Percentiles rank a stretch among this genome's conserved stretches.
phyloP scores from a whole-genome alignment of 2,329 filamentous ascomycete species.

The Lachnellula occidentalis region DNA sequence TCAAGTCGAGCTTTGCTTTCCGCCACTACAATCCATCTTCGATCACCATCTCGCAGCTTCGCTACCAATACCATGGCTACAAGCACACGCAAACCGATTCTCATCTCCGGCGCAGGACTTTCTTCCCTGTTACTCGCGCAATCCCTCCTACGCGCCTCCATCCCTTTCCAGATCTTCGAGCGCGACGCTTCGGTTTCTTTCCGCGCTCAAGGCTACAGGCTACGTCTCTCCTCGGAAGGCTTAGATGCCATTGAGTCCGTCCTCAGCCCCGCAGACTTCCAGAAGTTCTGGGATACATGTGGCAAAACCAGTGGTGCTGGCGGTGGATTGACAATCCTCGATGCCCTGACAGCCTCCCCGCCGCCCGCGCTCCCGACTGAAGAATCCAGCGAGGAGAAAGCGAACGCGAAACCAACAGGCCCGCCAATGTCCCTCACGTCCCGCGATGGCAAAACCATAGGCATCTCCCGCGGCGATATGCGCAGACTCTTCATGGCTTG shows the following conservation, averaged over 20 bases:
- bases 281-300: constrained; percentile 53
- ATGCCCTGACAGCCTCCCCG: constrained; percentile 49
- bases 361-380: constrained; percentile 28
- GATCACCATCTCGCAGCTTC: neutral
- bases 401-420: constrained; percentile 13
- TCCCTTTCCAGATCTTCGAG: constrained; percentile 38
- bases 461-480: constrained; percentile 60
- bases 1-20: neutral
- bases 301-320: constrained; percentile 51
- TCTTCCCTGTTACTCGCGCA: constrained; percentile 35
- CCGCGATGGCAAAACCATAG: constrained; percentile 53
- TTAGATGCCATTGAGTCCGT: constrained; percentile 56
- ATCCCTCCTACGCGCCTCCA: constrained; percentile 30
- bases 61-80: constrained; percentile 7
- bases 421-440: constrained; percentile 37
- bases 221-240: constrained; percentile 51
- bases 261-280: constrained; percentile 42
- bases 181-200: constrained; percentile 45
- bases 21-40: neutral
- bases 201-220: constrained; percentile 57
- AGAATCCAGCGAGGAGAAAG: constrained; percentile 24
- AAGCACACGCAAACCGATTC: constrained; percentile 33
- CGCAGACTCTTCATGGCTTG: constrained; percentile 51
- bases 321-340: constrained; percentile 42
- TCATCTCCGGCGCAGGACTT: constrained; percentile 38